These are phyloP conservation scores for Phoma sp. DNA, from an alignment of 2,329 filamentous ascomycete species.

Conservation along the genomic window DNA sequence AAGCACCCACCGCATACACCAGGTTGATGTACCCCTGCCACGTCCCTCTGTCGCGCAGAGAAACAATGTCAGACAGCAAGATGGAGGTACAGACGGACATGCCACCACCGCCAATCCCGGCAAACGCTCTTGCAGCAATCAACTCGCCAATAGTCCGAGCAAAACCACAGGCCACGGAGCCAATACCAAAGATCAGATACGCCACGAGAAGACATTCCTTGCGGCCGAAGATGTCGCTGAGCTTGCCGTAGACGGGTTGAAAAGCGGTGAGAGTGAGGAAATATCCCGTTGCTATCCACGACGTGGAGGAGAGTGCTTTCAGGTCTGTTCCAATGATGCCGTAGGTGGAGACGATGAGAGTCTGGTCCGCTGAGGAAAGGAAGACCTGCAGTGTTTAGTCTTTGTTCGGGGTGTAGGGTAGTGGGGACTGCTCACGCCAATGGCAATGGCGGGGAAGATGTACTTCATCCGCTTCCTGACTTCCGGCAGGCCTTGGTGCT, in stretches of 20 bases:
- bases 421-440: constrained; percentile 59
- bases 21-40: constrained; percentile 80
- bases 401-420: background rate
- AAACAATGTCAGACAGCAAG: constrained; percentile 73
- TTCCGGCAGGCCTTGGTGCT: constrained; percentile 56
- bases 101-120: constrained; percentile 72
- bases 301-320: constrained; percentile 74
- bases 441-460: constrained; percentile 66
- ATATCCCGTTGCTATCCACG: constrained; percentile 74
- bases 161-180: constrained; percentile 68
- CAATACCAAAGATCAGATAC: constrained; percentile 69
- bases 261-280: constrained; percentile 77
- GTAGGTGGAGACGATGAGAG: constrained; percentile 79
- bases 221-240: constrained; percentile 74
- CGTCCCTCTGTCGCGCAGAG: constrained; percentile 70
- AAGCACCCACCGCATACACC: constrained; percentile 71
- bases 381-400: constrained; percentile 61
- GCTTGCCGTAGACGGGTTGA: constrained; percentile 75
- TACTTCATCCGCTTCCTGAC: constrained; percentile 60
- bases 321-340: constrained; percentile 78
- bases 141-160: constrained; percentile 69
- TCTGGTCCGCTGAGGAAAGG: constrained; percentile 75
- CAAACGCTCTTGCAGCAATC: constrained; percentile 68
- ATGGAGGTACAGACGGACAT: constrained; percentile 75
- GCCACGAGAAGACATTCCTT: constrained; percentile 70